Percentiles rank a stretch among this genome's conserved stretches.
phyloP scores from a whole-genome alignment of 2,329 filamentous ascomycete species.

The Pseudofabraea citricarpa region DNA sequence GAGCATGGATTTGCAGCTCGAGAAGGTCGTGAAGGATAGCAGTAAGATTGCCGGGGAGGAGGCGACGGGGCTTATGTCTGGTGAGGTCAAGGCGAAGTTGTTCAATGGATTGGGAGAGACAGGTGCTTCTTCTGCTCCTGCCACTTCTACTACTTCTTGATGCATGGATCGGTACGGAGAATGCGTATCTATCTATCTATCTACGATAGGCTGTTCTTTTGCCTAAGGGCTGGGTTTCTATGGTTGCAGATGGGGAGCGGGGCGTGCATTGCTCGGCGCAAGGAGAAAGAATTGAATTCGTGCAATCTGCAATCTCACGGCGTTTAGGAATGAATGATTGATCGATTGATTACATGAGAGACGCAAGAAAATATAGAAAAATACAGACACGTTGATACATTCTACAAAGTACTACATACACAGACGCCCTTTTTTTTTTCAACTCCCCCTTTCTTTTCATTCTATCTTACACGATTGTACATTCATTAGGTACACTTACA shows the following conservation, averaged over 20 bases:
- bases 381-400: background rate
- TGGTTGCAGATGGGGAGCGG: no score
- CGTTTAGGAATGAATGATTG: background rate
- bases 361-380: background rate
- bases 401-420: background rate
- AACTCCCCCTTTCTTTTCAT: background rate
- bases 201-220: no score
- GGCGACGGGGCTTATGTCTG: slow-evolving; percentile 32
- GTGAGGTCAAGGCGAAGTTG: slow-evolving; percentile 44
- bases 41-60: slow-evolving; percentile 54
- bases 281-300: background rate
- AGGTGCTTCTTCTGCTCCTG: slow-evolving; percentile 2
- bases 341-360: background rate
- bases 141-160: background rate
- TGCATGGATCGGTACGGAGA: background rate
- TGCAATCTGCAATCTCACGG: no score
- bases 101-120: slow-evolving; percentile 34
- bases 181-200: background rate
- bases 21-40: slow-evolving; percentile 49
- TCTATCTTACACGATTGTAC: background rate
- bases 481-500: no score
- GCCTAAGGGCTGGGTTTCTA: no score
- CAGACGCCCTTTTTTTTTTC: background rate
- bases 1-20: slow-evolving; percentile 42
- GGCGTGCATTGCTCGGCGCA: background rate